Evolutionary conservation across 108 stramenopile genomes (phyloP).

Genomic region (Cyclotella cryptica): DNA sequence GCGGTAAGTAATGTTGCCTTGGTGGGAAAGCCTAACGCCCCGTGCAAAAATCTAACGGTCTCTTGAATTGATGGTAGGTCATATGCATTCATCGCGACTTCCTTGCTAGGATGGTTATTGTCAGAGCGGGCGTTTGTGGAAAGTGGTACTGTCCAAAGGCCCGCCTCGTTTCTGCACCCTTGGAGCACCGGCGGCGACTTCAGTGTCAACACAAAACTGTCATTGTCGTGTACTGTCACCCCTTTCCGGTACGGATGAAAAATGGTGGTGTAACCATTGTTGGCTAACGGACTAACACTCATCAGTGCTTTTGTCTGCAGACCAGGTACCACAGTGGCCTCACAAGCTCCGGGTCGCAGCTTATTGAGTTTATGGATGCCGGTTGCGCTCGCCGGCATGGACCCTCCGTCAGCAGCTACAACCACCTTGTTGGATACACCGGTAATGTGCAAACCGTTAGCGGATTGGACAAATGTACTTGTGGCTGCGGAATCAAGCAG

Average conservation of each 20-base stretch:
- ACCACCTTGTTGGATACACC: not conserved
- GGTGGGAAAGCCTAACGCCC: constrained; percentile 10
- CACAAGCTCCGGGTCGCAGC: not conserved
- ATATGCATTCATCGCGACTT: constrained; percentile 14
- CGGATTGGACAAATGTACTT: constrained; percentile 7
- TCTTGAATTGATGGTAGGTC: not conserved
- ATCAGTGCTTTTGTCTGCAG: not conserved
- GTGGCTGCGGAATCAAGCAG: constrained; percentile 8
- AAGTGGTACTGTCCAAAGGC: constrained; percentile 1
- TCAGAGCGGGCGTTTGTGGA: not conserved
- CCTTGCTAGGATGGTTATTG: not conserved
- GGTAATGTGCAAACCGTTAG: not conserved
- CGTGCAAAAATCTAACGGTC: constrained; percentile 6
- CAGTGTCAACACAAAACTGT: not conserved
- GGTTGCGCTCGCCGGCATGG: not conserved
- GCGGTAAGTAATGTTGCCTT: constrained; percentile 3
- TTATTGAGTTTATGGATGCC: not conserved
- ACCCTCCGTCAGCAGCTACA: not conserved
- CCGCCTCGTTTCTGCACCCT: not conserved
- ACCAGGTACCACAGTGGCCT: constrained; percentile 3
- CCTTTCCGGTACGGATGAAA: not conserved
- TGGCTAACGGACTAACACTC: constrained; percentile 1
- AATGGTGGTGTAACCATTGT: constrained; percentile 1
- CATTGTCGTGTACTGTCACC: not conserved
- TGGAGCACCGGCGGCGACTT: constrained; percentile 1